Percentiles rank a stretch among this genome's conserved stretches.
Evolutionary conservation across 768 basidiomycete species (phyloP).

Genomic region (Leccinum disarticulatum): DNA sequence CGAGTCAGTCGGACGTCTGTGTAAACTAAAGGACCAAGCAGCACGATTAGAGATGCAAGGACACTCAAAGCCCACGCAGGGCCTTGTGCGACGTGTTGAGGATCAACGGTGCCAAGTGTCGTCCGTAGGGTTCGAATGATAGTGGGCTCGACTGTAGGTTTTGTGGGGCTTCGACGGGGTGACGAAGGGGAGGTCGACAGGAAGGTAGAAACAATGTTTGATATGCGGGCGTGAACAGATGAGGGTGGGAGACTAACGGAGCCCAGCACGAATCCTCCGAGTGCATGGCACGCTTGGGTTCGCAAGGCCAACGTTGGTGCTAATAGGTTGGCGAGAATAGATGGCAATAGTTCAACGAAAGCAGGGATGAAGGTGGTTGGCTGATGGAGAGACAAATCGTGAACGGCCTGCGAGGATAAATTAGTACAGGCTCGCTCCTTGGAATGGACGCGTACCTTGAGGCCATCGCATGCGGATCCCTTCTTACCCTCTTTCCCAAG

Average conservation of each 20-base stretch:
- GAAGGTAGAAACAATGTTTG: slow-evolving; percentile 46
- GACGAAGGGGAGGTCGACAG: slow-evolving; percentile 43
- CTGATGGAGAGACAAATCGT: slow-evolving; percentile 63
- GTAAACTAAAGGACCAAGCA: slow-evolving; percentile 59
- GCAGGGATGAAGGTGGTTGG: slow-evolving; percentile 69
- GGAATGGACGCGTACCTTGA: slow-evolving; percentile 52
- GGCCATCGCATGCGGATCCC: slow-evolving; percentile 73
- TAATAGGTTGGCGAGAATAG: slow-evolving; percentile 61
- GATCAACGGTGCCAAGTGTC: slow-evolving; percentile 55
- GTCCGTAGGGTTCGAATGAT: slow-evolving; percentile 69
- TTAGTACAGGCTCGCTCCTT: slow-evolving; percentile 11
- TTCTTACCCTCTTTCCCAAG: slow-evolving; percentile 90
- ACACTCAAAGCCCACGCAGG: slow-evolving; percentile 78
- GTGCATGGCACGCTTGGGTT: slow-evolving; percentile 70
- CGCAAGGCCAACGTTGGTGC: slow-evolving; percentile 66
- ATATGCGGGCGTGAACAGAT: slow-evolving; percentile 51
- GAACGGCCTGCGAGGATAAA: slow-evolving; percentile 56
- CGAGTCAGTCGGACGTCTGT: slow-evolving; percentile 44
- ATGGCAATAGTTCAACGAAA: slow-evolving; percentile 59
- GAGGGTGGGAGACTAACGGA: slow-evolving; percentile 48
- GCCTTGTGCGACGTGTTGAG: slow-evolving; percentile 64
- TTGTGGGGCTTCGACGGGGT: slow-evolving; percentile 37
- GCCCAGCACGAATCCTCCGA: slow-evolving; percentile 66
- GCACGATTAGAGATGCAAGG: slow-evolving; percentile 60
- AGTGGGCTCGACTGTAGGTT: slow-evolving; percentile 41